Conservation (phyloP, 257 asterid species). For the Petrea volubilis region DNA sequence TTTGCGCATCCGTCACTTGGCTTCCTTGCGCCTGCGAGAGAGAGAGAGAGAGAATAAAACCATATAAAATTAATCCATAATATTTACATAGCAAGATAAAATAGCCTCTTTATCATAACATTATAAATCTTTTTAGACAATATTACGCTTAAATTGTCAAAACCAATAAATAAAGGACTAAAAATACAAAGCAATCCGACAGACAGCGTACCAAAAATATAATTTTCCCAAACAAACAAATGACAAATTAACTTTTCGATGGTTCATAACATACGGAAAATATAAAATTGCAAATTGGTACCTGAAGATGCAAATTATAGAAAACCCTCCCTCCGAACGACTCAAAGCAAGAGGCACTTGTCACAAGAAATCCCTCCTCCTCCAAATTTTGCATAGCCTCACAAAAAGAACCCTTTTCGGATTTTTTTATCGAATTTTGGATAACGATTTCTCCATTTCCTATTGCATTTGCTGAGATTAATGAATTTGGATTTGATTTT, state of each 20-base stretch:
- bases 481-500: constrained; percentile 1
- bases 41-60: background rate
- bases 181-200: too few relatives aligned
- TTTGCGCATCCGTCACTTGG: constrained; percentile 39
- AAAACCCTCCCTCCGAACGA: constrained; percentile 56
- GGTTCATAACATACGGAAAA: too few relatives aligned
- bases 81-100: too few relatives aligned
- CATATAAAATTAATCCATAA: too few relatives aligned
- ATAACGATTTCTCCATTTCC: constrained; percentile 45
- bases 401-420: constrained; percentile 28
- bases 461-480: constrained; percentile 37
- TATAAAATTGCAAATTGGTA: background rate
- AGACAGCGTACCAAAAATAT: too few relatives aligned
- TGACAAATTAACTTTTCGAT: too few relatives aligned
- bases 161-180: too few relatives aligned
- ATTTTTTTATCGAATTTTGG: constrained; percentile 42
- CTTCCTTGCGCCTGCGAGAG: constrained; percentile 37
- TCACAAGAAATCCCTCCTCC: constrained; percentile 45
- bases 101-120: too few relatives aligned
- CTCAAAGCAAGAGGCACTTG: constrained; percentile 50
- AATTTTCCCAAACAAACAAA: too few relatives aligned
- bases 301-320: constrained; percentile 64
- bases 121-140: too few relatives aligned
- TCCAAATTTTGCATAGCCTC: constrained; percentile 42
- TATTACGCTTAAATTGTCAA: too few relatives aligned